Base-by-base conservation (phyloP, 768 basidiomycete species). In the Trametopsis cervina region DNA sequence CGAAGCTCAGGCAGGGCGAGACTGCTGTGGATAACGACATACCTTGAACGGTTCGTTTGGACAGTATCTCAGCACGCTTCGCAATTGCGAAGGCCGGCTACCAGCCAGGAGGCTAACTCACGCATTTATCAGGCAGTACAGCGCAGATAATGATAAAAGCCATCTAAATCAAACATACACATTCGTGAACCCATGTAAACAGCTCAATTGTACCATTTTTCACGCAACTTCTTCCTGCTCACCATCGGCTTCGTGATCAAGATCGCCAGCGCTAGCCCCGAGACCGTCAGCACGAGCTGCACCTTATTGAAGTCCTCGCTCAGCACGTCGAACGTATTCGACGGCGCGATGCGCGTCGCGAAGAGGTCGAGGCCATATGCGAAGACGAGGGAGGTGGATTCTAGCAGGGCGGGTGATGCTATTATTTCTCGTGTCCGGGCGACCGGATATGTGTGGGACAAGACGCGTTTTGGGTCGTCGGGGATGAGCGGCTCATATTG, bases 241-340 rank as follows among this genome's bases (percentile, higher is more conserved):
- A 94, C 90, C 70, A 94, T 88, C 25, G 92, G 92, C 62, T 78
- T 81, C 18, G 83, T 82, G 29, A 93, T 62, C n/a, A 80, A 63
- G 53, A 96, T 89, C n/a, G 84, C 94, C 4, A 78, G 57, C 2
- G 70, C 74, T 50, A 98, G 63, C 0, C 77, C 90, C 0, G 69
- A 64, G 26, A 95, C 80, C 1, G 92, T 97, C 23, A 92, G 65
- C 53, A 94, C 79, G 20, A 98, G 72, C 64, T 98, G 95, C 1
- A 69, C 73, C 70, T 97, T 96, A 71, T 97, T 97, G 66, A 98
- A 98, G 59, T 73, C 83, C 63, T 93, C 87, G 57, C 78, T 89
- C 6, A 98, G 76, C 21, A 96, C 82, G 60, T 98, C 95, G 58
- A 98, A 98, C 17, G 91, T 90, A 35, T 79, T 81, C 10, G 90